Percentiles rank a stretch among this genome's conserved stretches.
These are phyloP conservation scores for Raphanus sativus DNA, from an alignment of 345 rosid species.

Conservation along the genomic window DNA sequence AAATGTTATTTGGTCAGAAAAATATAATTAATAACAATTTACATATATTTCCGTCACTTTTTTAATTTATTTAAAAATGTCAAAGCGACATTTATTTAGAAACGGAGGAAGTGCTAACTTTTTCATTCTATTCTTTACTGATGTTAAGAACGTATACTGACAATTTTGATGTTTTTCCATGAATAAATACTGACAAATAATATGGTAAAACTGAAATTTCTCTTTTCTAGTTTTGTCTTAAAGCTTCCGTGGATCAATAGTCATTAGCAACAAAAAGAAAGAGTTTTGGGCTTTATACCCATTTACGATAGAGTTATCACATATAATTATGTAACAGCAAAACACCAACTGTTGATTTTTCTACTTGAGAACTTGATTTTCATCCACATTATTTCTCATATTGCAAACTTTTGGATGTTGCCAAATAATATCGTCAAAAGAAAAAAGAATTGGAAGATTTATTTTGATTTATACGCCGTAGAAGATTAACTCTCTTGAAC, in stretches of 20 bases:
- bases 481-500: not conserved
- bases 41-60: too few relatives aligned
- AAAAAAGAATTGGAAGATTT: not conserved
- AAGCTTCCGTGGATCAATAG: not conserved
- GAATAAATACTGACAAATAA: too few relatives aligned
- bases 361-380: slow-evolving; percentile 1
- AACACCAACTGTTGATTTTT: not conserved
- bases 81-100: too few relatives aligned
- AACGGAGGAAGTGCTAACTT: not conserved
- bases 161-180: too few relatives aligned
- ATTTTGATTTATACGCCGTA: not conserved
- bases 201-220: too few relatives aligned
- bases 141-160: not conserved
- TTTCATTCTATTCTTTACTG: not conserved
- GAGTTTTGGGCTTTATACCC: not conserved
- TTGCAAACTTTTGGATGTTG: not conserved
- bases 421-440: not conserved
- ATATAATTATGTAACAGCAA: not conserved
- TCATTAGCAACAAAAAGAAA: not conserved
- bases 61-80: too few relatives aligned
- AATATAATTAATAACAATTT: too few relatives aligned
- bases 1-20: too few relatives aligned
- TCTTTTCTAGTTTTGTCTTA: not conserved
- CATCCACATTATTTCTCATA: not conserved
- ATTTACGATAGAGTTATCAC: not conserved